Percentiles rank a stretch among this genome's conserved stretches.
Evolutionary conservation across 345 rosid genomes (phyloP).

Genomic region (Cardamine chenopodiifolia): DNA sequence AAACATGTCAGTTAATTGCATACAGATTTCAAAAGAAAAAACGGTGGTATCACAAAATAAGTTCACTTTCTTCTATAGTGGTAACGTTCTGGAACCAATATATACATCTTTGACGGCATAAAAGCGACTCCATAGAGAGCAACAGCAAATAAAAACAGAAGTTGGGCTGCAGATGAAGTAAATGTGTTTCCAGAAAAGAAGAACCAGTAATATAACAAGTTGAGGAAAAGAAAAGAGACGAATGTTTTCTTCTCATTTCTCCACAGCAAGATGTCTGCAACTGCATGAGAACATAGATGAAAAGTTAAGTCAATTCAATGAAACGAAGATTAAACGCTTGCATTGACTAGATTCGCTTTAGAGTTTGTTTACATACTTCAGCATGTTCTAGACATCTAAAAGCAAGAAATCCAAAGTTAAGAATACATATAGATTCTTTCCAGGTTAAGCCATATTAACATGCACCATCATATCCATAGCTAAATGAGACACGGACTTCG

Average conservation of each 20-base stretch:
- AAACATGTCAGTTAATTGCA: conserved; percentile 13
- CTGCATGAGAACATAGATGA: conserved; percentile 53
- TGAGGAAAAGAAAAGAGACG: conserved; percentile 55
- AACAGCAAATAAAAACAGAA: conserved; percentile 56
- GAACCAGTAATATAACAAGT: conserved; percentile 72
- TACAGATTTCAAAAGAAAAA: conserved; percentile 5
- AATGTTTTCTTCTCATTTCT: conserved; percentile 88
- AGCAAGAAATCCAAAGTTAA: conserved; percentile 13
- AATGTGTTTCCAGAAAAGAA: conserved; percentile 75
- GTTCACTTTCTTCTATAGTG: neutral
- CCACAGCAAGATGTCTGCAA: conserved; percentile 87
- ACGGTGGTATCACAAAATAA: neutral
- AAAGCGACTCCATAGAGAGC: conserved; percentile 57
- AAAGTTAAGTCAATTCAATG: neutral
- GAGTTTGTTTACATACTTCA: neutral
- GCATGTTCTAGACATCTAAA: conserved; percentile 20
- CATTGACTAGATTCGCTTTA: neutral
- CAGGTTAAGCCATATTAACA: neutral
- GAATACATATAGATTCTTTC: conserved; percentile 5
- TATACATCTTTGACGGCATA: conserved; percentile 70
- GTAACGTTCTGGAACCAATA: conserved; percentile 22
- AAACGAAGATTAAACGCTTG: conserved; percentile 6
- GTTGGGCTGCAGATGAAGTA: conserved; percentile 66
- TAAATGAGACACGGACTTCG: conserved; percentile 6
- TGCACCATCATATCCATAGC: conserved; percentile 6